Base-by-base conservation (phyloP, 441 rosid species). In the Geranium incanum region DNA sequence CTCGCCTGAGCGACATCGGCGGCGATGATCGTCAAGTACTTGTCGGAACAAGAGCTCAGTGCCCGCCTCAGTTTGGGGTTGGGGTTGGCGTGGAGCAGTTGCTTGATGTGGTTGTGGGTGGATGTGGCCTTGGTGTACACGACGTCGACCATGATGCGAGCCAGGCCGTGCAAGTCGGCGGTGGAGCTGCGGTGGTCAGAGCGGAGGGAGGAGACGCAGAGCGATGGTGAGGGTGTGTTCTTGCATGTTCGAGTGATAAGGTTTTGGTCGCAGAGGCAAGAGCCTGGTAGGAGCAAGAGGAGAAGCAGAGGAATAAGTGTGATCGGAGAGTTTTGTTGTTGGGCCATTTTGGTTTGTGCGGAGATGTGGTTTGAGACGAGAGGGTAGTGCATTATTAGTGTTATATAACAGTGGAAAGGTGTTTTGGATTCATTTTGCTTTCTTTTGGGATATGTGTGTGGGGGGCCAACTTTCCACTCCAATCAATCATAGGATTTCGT, bases 151-250 rank as follows among this genome's bases (percentile, higher is more conserved):
- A 38, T 67, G 28, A 83, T 75, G 0, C 9, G 70, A 0, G 77
- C 84, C 3, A 81, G 69, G 39, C 69, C 70, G 4, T 1, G 6
- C 0, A 75, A 62, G 11, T 74, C 73, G 0, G 79, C 78, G 0
- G 4, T 21, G 19, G 79, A 70, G 41, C 86, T 77, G 66, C 68
- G 70, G 9, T 75, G 75, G 68, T 81, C 72, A 0, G 77, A 60
- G 59, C 4, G 19, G 6, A 83, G 76, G 0, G 77, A 36, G 1
- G 75, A 23, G 28, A 70, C 19, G 36, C 84, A 81, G 12, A 81
- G 78, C n/a, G 64, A 33, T 23, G 36, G 16, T 60, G 3, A 71
- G 0, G 81, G 81, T 38, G 86, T 78, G 45, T 36, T 65, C 48
- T 68, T 57, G 70, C 84, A 83, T 0, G 80, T 77, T 2, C 64